Evolutionary conservation across 2,329 filamentous ascomycete genomes (phyloP).

Genomic region (Pyricularia pennisetigena): DNA sequence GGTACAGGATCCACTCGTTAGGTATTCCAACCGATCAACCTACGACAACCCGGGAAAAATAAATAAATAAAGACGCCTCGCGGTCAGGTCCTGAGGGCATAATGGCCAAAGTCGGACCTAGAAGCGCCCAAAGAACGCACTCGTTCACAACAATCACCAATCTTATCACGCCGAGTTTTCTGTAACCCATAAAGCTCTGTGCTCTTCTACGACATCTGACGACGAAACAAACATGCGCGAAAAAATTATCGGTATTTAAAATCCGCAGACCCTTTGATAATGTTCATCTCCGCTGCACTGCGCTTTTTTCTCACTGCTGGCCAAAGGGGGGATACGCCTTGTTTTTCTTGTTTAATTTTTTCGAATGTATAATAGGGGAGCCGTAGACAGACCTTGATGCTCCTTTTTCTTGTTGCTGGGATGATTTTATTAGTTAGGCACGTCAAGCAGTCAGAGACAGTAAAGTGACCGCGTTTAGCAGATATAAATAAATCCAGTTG

Average conservation of each 20-base stretch:
- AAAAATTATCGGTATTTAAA: background rate
- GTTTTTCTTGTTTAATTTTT: constrained; percentile 18
- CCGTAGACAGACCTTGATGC: background rate
- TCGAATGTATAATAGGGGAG: constrained; percentile 9
- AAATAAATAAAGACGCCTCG: background rate
- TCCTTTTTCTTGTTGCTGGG: constrained; percentile 1
- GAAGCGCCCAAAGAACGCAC: background rate
- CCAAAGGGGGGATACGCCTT: constrained; percentile 7
- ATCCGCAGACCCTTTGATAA: background rate
- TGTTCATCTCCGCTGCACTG: background rate
- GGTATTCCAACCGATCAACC: background rate
- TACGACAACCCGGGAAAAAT: background rate
- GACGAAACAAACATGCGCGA: background rate
- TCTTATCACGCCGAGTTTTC: background rate
- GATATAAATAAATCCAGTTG: background rate
- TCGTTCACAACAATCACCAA: background rate
- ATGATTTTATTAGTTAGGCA: background rate
- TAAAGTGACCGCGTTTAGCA: background rate
- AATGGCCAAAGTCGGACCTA: background rate
- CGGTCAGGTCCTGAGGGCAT: background rate
- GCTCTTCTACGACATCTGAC: background rate
- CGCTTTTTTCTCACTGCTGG: background rate
- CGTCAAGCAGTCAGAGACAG: background rate
- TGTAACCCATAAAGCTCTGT: background rate
- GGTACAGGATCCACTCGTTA: background rate